Conservation (phyloP, 2,329 filamentous ascomycete genomes). For the Thielaviopsis ethacetica region DNA sequence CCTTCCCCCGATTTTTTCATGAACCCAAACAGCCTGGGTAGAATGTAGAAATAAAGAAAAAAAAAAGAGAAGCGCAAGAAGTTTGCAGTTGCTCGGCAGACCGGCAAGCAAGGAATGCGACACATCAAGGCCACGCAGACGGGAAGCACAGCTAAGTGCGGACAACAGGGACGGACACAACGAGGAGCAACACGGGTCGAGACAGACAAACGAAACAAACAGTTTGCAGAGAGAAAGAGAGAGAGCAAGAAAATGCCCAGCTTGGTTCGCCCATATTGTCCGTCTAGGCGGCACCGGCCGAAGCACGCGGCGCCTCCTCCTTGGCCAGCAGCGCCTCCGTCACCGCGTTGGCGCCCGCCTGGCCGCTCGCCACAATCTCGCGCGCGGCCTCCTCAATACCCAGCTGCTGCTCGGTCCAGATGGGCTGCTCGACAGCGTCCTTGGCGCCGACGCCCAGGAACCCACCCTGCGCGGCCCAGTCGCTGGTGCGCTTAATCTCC, state of each 20-base stretch:
- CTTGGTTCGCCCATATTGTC: too few species aligned
- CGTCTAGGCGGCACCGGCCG: neutral
- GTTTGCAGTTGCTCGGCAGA: neutral
- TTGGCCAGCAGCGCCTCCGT: slow-evolving; percentile 6
- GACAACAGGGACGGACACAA: too few species aligned
- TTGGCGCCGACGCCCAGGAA: slow-evolving; percentile 86
- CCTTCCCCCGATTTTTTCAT: too few species aligned
- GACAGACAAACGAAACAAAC: too few species aligned
- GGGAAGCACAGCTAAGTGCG: too few species aligned
- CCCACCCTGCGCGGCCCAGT: slow-evolving; percentile 81
- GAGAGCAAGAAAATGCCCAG: too few species aligned
- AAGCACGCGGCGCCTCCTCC: neutral
- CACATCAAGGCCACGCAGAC: neutral
- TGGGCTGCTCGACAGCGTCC: slow-evolving; percentile 44
- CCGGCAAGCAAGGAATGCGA: neutral
- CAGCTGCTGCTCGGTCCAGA: slow-evolving; percentile 86
- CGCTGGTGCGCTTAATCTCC: slow-evolving; percentile 77
- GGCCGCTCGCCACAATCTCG: slow-evolving; percentile 35
- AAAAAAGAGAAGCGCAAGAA: neutral
- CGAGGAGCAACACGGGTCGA: too few species aligned
- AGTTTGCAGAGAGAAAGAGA: too few species aligned
- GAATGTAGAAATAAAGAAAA: too few species aligned
- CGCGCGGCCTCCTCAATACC: slow-evolving; percentile 51
- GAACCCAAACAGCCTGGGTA: neutral
- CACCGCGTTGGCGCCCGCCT: slow-evolving; percentile 5